These are phyloP conservation scores for Globisporangium canariense DNA, from an alignment of 352 stramenopile species.

Conservation along the genomic window DNA sequence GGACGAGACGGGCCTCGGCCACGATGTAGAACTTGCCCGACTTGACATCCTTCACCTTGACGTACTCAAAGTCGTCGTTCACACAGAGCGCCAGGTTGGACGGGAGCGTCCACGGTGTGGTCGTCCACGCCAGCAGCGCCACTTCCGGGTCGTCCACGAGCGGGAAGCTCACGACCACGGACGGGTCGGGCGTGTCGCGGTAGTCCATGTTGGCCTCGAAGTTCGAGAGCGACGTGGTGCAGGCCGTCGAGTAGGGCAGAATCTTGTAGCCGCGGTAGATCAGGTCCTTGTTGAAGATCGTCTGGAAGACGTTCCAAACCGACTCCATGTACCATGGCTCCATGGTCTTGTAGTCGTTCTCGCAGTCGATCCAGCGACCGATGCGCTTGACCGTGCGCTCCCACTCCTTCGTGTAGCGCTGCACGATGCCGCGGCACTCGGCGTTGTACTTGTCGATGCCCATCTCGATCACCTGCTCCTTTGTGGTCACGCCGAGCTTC, in stretches of 20 bases:
- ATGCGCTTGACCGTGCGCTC: constrained; percentile 96
- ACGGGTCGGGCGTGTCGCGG: constrained; percentile 97
- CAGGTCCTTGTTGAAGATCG: constrained; percentile 97
- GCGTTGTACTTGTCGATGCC: constrained; percentile 98
- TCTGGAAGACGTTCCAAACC: constrained; percentile 99
- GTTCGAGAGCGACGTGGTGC: constrained; percentile 98
- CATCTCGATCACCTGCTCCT: constrained; percentile 97
- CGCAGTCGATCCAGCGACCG: constrained; percentile 99
- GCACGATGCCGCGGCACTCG: constrained; percentile 97
- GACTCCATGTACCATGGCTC: constrained; percentile 99
- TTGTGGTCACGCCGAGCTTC: constrained; percentile 96
- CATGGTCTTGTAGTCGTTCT: constrained; percentile 99
- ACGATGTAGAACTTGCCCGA: constrained; percentile 93
- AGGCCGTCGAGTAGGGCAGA: constrained; percentile 98
- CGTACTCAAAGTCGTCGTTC: constrained; percentile 95
- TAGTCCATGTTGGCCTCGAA: constrained; percentile 99
- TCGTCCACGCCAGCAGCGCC: constrained; percentile 97
- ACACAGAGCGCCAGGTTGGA: constrained; percentile 98
- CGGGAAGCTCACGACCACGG: constrained; percentile 96
- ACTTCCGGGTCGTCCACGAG: constrained; percentile 83
- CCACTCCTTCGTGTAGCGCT: constrained; percentile 98
- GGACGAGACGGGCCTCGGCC: constrained; percentile 88
- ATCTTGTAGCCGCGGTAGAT: constrained; percentile 99
- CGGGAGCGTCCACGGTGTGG: constrained; percentile 99
- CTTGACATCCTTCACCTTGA: constrained; percentile 96